Base-by-base conservation (phyloP, 129 eudicot species). In the Mikania micrantha region DNA sequence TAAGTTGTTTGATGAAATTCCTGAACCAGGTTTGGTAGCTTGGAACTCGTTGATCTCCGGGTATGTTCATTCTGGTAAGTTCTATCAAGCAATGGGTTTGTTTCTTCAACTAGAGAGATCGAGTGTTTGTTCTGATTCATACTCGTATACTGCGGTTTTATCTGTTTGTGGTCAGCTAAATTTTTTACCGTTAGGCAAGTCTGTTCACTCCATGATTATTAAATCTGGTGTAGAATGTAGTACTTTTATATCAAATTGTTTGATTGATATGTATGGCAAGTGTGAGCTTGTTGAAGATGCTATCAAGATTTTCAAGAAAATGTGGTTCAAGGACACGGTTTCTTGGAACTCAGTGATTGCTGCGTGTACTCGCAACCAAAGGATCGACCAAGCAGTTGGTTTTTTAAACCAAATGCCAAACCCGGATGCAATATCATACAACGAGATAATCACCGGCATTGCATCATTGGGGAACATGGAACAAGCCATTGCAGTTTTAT, bases 1-100 rank as follows among this genome's bases (percentile, higher is more conserved):
- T 45, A 31, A 80, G 31, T 42, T 93, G 87, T 88, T 86, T 34
- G 95, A 41, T 66, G 98, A 82, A 88, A 88, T 80, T 48, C 83
- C 88, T 70, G 80, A 80, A 44, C 92, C 81, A 79, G 79, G 77
- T 79, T 64, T 93, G 7, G 90, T 84, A 73, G 73, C 92, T 72
- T 88, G 98, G 95, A 93, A 93, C 76, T 71, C 96, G 32, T 76
- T 93, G 76, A 88, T 88, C 68, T 78, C 96, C 32, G 96, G 95
- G 60, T 83, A 84, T 45, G 83, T 86, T 61, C 91, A 25, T 52
- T 78, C 81, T 1, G 95, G 95, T 60, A 67, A 71, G 85, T 84
- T 74, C 20, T 58, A 72, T 13, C 81, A 69, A 36, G 98, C 81
- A 7, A 70, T 88, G 65, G 4, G 64, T 53, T 39, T 85, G 85